Evolutionary conservation across 2,329 filamentous ascomycete species (phyloP).

Genomic region (Mariannaea sp.): DNA sequence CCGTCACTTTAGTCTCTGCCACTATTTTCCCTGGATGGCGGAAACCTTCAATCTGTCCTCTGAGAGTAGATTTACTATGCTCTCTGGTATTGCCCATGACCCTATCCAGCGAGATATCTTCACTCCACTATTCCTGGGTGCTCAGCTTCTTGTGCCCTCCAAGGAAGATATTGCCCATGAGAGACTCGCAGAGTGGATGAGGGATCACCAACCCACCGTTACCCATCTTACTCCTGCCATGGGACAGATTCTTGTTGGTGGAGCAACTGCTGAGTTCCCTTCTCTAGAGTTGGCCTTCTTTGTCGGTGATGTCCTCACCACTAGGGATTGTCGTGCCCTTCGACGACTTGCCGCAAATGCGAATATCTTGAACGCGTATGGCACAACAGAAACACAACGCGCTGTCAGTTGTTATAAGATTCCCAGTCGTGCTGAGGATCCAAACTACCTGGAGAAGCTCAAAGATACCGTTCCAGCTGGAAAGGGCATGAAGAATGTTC

Average conservation of each 20-base stretch:
- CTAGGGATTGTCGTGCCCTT: slow-evolving; percentile 77
- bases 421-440: slow-evolving; percentile 66
- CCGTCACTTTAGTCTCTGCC: slow-evolving; percentile 81
- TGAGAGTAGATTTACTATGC: slow-evolving; percentile 77
- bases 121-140: slow-evolving; percentile 86
- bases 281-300: slow-evolving; percentile 74
- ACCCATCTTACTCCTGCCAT: slow-evolving; percentile 94
- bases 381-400: slow-evolving; percentile 52
- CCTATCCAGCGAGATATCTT: slow-evolving; percentile 79
- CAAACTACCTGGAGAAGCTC: slow-evolving; percentile 52
- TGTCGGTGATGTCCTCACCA: slow-evolving; percentile 89
- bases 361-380: slow-evolving; percentile 28
- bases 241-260: slow-evolving; percentile 92
- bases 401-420: slow-evolving; percentile 85
- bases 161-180: slow-evolving; percentile 87
- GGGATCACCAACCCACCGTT: slow-evolving; percentile 72
- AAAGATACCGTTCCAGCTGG: slow-evolving; percentile 80
- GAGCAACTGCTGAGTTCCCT: slow-evolving; percentile 72
- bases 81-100: slow-evolving; percentile 83
- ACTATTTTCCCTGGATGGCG: slow-evolving; percentile 95
- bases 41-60: slow-evolving; percentile 75
- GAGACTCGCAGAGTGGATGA: slow-evolving; percentile 80
- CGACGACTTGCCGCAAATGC: slow-evolving; percentile 76
- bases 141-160: slow-evolving; percentile 76
- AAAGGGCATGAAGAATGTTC: slow-evolving; percentile 85